Evolutionary conservation across 2,329 filamentous ascomycete genomes (phyloP).

Genomic region (Hirsutella minnesotensis): DNA sequence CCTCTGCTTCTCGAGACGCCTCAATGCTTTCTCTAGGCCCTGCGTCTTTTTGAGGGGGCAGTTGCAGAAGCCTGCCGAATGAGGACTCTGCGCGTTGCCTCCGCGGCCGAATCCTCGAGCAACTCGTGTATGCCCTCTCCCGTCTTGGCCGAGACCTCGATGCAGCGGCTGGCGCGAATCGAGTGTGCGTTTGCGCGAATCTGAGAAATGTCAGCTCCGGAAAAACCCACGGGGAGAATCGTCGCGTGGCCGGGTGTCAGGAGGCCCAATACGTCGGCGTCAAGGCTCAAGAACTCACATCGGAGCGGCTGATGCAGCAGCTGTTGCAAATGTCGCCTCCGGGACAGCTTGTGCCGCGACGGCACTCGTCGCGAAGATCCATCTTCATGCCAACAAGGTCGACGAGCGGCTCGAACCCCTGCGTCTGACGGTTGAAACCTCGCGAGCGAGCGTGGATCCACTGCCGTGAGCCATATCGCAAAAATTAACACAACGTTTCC

Average conservation of each 20-base stretch:
- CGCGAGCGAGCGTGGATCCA: neutral
- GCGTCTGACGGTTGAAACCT: constrained; percentile 14
- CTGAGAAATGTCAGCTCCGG: constrained; percentile 8
- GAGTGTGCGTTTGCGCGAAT: constrained; percentile 18
- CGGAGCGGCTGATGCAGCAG: constrained; percentile 16
- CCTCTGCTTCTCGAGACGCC: too few relatives aligned
- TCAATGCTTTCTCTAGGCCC: neutral
- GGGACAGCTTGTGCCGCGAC: constrained; percentile 9
- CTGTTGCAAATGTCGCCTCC: neutral
- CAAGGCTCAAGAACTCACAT: constrained; percentile 11
- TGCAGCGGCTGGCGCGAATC: constrained; percentile 17
- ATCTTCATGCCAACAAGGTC: constrained; percentile 24
- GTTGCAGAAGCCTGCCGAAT: neutral
- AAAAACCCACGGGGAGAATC: too few relatives aligned
- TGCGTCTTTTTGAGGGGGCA: neutral
- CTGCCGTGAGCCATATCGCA: neutral
- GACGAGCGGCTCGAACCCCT: constrained; percentile 11
- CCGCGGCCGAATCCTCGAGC: constrained; percentile 14
- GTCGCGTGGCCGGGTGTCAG: neutral
- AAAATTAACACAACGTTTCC: neutral
- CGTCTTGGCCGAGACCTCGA: constrained; percentile 24
- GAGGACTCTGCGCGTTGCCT: constrained; percentile 11
- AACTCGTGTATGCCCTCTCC: constrained; percentile 21
- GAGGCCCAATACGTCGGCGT: neutral
- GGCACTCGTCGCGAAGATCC: constrained; percentile 11